A percentile compares a stretch with the other conserved stretches of the same genome.
Conservation (phyloP, 202 grass and related monocot species). For the Elaeis oleifera region DNA sequence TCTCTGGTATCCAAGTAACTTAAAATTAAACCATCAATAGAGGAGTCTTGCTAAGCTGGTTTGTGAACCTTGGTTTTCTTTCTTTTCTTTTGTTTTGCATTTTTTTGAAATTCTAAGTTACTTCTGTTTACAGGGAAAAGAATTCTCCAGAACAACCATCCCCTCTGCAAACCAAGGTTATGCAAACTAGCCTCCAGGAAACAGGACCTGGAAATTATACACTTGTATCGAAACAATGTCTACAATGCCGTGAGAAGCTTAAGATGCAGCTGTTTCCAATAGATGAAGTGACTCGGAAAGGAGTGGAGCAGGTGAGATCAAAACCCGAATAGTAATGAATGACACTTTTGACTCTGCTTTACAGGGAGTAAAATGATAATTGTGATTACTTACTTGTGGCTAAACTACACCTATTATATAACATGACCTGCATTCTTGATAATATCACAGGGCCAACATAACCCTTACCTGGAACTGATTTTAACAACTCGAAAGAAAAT, state of each 20-base stretch:
- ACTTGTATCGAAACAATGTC: constrained; percentile 25
- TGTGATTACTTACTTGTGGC: not conserved
- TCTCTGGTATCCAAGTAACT: no score
- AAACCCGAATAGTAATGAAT: not conserved
- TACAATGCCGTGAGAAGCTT: constrained; percentile 45
- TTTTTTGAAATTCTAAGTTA: not conserved
- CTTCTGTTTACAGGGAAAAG: constrained; percentile 48
- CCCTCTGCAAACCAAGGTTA: constrained; percentile 12
- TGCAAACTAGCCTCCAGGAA: constrained; percentile 15
- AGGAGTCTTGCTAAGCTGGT: no score
- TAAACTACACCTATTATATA: not conserved
- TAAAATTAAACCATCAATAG: no score
- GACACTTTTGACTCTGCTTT: no score
- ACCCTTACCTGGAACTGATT: constrained; percentile 84
- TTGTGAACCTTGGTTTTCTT: no score
- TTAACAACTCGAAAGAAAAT: constrained; percentile 83
- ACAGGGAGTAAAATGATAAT: not conserved
- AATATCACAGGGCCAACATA: constrained; percentile 61
- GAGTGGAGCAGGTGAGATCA: constrained; percentile 63
- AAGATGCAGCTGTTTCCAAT: constrained; percentile 93
- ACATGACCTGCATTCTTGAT: constrained; percentile 6
- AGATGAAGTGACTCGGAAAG: constrained; percentile 43
- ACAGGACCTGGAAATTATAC: constrained; percentile 21
- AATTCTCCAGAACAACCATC: constrained; percentile 25
- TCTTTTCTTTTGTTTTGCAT: no score